phyloP scores from a whole-genome alignment of 2,329 filamentous ascomycete species.

The Aspergillus sergii region DNA sequence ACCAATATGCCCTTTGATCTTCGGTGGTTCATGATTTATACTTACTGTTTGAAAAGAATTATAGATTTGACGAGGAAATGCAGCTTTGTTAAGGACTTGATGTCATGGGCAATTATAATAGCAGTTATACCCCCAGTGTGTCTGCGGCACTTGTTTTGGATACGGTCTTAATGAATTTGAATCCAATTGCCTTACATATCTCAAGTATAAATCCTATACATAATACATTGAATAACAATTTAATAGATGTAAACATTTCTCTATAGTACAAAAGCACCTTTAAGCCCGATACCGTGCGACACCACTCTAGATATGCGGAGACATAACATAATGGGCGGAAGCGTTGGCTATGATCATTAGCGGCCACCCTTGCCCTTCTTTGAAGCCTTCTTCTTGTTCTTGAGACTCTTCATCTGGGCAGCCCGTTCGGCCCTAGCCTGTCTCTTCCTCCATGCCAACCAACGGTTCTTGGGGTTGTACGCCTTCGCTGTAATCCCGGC shows the following conservation, averaged over 20 bases:
- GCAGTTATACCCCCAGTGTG: neutral
- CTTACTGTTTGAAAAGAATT: neutral
- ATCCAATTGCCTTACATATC: neutral
- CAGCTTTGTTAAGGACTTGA: neutral
- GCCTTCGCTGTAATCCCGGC: conserved; percentile 58
- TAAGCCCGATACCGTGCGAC: conserved; percentile 15
- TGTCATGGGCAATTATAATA: neutral
- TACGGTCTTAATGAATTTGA: neutral
- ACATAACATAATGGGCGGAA: conserved; percentile 11
- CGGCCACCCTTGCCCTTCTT: conserved; percentile 40
- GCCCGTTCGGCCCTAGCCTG: conserved; percentile 52
- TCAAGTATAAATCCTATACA: neutral
- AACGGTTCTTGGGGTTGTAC: conserved; percentile 62
- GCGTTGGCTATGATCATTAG: conserved; percentile 22
- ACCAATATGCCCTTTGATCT: neutral
- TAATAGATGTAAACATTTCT: conserved; percentile 22
- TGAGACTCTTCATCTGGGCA: conserved; percentile 58
- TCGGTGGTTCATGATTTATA: neutral
- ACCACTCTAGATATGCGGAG: conserved; percentile 18
- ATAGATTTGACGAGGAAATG: neutral
- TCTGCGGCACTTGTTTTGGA: neutral
- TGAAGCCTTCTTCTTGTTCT: conserved; percentile 47
- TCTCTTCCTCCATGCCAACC: conserved; percentile 66
- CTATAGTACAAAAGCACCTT: conserved; percentile 38
- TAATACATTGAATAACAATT: conserved; percentile 10